A percentile compares a stretch with the other conserved stretches of the same genome.
These are phyloP conservation scores for Curvularia spicifera DNA, from an alignment of 2,329 filamentous ascomycete species.

Conservation along the genomic window DNA sequence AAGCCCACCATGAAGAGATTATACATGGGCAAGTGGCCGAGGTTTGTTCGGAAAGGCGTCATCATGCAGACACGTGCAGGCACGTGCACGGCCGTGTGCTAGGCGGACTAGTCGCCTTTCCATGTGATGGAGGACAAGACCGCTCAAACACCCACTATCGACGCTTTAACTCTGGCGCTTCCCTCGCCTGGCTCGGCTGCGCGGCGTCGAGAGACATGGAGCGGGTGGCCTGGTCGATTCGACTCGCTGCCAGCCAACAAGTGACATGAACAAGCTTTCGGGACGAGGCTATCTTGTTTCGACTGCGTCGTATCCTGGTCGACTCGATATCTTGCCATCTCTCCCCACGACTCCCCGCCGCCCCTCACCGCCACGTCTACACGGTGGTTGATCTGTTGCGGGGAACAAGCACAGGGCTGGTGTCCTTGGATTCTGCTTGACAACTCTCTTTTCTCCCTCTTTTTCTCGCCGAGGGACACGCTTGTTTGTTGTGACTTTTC, in stretches of 20 bases:
- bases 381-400: constrained; percentile 4
- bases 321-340: constrained; percentile 12
- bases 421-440: not conserved
- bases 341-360: constrained; percentile 11
- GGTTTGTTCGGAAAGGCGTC: constrained; percentile 17
- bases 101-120: not conserved
- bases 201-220: not conserved
- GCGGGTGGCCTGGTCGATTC: not conserved
- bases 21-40: constrained; percentile 15
- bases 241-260: not conserved
- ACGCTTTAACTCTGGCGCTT: constrained; percentile 1
- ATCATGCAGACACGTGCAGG: constrained; percentile 1
- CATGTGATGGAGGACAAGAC: constrained; percentile 16
- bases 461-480: not conserved
- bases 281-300: not conserved
- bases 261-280: constrained; percentile 8
- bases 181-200: not conserved
- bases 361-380: constrained; percentile 1
- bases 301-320: constrained; percentile 6
- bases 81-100: constrained; percentile 9
- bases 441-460: not conserved
- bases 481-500: not conserved
- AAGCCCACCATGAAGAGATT: not conserved
- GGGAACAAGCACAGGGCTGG: constrained; percentile 8
- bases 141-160: not conserved